Evolutionary conservation across 1,139 yeast species (phyloP).

Genomic region (Diutina sp.): DNA sequence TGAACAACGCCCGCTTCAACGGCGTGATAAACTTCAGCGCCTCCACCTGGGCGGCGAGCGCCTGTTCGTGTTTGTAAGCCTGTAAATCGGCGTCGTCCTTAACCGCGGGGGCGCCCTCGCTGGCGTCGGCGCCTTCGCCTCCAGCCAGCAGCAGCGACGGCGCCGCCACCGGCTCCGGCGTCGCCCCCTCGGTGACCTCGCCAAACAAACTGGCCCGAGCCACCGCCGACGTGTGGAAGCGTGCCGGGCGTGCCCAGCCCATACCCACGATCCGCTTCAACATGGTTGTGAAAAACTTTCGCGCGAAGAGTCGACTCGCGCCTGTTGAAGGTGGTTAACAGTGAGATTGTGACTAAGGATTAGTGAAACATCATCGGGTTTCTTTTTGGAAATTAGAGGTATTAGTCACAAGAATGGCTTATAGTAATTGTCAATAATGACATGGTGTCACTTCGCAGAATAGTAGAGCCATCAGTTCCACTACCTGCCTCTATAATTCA

Average conservation of each 20-base stretch:
- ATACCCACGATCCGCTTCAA: neutral
- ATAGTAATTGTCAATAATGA: no score
- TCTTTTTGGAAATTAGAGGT: no score
- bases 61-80: slow-evolving; percentile 19
- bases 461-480: no score
- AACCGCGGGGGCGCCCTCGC: slow-evolving; percentile 5
- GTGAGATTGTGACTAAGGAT: no score
- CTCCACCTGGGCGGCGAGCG: slow-evolving; percentile 15
- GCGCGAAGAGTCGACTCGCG: neutral
- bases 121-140: neutral
- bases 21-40: slow-evolving; percentile 45
- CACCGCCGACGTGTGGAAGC: neutral
- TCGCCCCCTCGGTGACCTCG: neutral
- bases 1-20: slow-evolving; percentile 55
- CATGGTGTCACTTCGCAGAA: no score
- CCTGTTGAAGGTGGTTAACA: neutral
- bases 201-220: neutral
- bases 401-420: no score
- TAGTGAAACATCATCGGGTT: no score
- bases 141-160: neutral
- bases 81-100: slow-evolving; percentile 23
- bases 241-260: neutral
- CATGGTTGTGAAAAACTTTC: neutral
- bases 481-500: neutral
- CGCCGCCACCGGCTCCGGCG: neutral